Evolutionary conservation across 1,139 yeast genomes (phyloP).

Genomic region (Suzukiozyma palmioleophila): DNA sequence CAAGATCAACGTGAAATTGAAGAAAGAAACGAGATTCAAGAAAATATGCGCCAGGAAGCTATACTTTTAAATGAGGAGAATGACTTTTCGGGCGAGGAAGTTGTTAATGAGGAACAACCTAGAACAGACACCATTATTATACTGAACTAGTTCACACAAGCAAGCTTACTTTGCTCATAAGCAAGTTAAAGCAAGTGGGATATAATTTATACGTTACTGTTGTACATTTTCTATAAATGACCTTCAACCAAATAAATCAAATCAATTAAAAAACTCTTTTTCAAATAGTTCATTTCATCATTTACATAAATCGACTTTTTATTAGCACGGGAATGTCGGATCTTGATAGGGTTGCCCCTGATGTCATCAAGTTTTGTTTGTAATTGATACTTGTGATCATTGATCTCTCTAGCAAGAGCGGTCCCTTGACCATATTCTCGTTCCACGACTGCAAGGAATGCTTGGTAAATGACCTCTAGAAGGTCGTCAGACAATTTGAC

Average conservation of each 20-base stretch:
- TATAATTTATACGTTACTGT: not conserved
- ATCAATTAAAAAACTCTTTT: conserved; percentile 21
- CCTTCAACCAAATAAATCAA: conserved; percentile 9
- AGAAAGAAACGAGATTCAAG: not conserved
- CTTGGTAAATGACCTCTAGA: conserved; percentile 11
- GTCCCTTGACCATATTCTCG: conserved; percentile 1
- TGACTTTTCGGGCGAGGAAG: no score
- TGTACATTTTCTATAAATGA: not conserved
- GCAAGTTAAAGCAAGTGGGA: not conserved
- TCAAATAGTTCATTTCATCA: conserved; percentile 22
- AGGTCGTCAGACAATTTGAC: conserved; percentile 21
- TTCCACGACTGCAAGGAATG: conserved; percentile 13
- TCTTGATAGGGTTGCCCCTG: conserved; percentile 6
- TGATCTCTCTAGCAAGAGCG: conserved; percentile 10
- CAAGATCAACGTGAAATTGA: not conserved
- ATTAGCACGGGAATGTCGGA: conserved; percentile 6
- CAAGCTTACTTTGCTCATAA: not conserved
- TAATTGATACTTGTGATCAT: conserved; percentile 9
- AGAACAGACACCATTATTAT: no score
- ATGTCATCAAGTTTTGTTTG: conserved; percentile 8
- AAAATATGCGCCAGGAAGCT: no score
- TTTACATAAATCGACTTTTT: conserved; percentile 13
- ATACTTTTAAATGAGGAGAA: no score
- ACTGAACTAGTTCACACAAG: no score
- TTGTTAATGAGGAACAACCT: no score